These are phyloP conservation scores for Macrolepiota albuminosa DNA, from an alignment of 768 basidiomycete species.

Conservation along the genomic window DNA sequence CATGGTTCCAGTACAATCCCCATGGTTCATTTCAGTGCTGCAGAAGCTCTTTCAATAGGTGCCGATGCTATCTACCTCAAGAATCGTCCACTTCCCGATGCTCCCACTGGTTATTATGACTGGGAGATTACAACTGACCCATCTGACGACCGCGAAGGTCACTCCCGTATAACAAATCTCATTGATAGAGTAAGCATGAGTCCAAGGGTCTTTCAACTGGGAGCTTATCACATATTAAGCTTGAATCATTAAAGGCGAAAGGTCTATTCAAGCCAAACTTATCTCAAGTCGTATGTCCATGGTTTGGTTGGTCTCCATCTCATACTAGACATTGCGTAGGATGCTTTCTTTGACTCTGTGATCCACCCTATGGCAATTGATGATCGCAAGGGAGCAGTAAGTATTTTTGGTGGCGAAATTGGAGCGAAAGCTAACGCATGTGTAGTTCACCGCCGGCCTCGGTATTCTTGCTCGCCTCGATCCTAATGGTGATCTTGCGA, in stretches of 20 bases:
- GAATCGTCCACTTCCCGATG: conserved; percentile 30
- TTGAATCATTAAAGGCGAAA: conserved; percentile 16
- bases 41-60: conserved; percentile 21
- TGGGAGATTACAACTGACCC: conserved; percentile 29
- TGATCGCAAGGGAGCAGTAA: conserved; percentile 33
- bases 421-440: background rate
- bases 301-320: background rate
- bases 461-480: conserved; percentile 23
- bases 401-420: background rate
- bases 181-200: conserved; percentile 18
- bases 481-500: conserved; percentile 15
- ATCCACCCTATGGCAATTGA: conserved; percentile 33
- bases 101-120: conserved; percentile 43
- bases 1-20: background rate
- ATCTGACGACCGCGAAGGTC: conserved; percentile 23
- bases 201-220: background rate
- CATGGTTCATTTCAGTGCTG: conserved; percentile 15
- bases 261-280: conserved; percentile 20
- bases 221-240: background rate
- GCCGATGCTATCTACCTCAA: conserved; percentile 33
- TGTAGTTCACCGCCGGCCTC: conserved; percentile 25
- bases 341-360: conserved; percentile 24
- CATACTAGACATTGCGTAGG: conserved; percentile 13
- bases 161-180: conserved; percentile 31
- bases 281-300: conserved; percentile 19